Conservation (phyloP, 2,329 filamentous ascomycete genomes). For the Colletotrichum eleusines region DNA sequence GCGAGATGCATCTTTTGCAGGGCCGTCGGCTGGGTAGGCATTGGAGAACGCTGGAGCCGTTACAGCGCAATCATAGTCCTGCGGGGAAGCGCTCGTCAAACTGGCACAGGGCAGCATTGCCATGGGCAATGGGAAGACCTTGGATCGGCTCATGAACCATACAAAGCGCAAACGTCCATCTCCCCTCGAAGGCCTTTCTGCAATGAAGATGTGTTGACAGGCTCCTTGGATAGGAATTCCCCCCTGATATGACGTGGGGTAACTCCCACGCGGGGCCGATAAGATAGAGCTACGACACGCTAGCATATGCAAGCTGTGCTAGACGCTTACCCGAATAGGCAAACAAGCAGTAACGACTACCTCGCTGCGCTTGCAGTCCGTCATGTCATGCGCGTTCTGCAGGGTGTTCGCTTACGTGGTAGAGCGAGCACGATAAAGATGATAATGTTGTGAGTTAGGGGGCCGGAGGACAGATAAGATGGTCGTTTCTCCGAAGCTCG, state of each 20-base stretch:
- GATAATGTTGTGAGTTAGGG: not conserved
- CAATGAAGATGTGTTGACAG: constrained; percentile 24
- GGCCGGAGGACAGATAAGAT: constrained; percentile 12
- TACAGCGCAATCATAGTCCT: constrained; percentile 25
- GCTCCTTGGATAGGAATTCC: constrained; percentile 6
- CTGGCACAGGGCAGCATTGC: not conserved
- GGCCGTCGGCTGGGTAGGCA: constrained; percentile 13
- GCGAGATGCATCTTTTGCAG: constrained; percentile 40
- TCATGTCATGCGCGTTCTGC: constrained; percentile 15
- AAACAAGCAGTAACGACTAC: constrained; percentile 38
- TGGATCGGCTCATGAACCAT: constrained; percentile 25
- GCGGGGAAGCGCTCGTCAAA: constrained; percentile 30
- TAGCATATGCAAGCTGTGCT: constrained; percentile 40
- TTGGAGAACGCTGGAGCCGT: constrained; percentile 19
- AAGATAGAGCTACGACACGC: constrained; percentile 39
- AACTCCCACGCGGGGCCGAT: constrained; percentile 37
- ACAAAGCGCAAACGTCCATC: not conserved
- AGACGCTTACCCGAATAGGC: constrained; percentile 39
- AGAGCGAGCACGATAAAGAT: constrained; percentile 1
- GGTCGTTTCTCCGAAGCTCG: not conserved
- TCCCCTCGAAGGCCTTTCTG: not conserved
- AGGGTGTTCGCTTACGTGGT: not conserved
- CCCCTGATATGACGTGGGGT: constrained; percentile 39
- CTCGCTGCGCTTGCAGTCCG: constrained; percentile 20
- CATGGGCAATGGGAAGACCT: constrained; percentile 6